Base-by-base conservation (phyloP, 1,284 basidiomycete genomes). In the Leccinum solheimii region DNA sequence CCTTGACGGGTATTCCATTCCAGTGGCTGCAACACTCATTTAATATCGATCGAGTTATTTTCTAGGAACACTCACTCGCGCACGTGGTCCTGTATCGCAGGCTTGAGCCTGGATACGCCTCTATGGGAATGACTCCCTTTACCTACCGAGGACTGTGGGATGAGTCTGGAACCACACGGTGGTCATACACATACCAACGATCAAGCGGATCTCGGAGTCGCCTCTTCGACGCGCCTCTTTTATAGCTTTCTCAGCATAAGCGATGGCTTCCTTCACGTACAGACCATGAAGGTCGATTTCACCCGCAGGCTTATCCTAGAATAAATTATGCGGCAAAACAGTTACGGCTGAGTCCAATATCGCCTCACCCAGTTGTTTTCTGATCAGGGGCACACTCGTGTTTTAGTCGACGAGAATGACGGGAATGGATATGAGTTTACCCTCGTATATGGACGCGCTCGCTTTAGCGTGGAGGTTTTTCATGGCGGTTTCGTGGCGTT, bases 201-300 rank as follows among this genome's bases (percentile, higher is more conserved):
- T 97, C 60, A 98, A 80, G 57, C 84, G 83, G n/a, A 98, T 71
- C 70, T 92, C 83, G 3, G 78, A 71, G 58, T 88, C 81, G 0
- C 91, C 90, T 54, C 83, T 78, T 27, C 69, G 72, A 65, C 88
- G 87, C 2, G 88, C 92, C 34, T 85, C 76, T 61, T 84, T 71
- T 40, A 97, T 85, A 3, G 90, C 88, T 45, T 78, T 69, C 66
- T 94, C 88, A 0, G 89, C 86, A 61, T 82, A 82, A 53, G 80
- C 76, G 56, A 95, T 86, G 14, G 93, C 91, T 76, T 99, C 97
- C 69, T 94, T 91, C 49, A 96, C 94, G 75, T 90, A 96, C 7
- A 98, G 81, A 6, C 94, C 92, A 72, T 96, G 94, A 55, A 98
- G 80, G 75, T 98, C 95, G 55, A 97, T 80, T 70, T 93, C 88